Conservation (phyloP, 257 asterid genomes). For the Ligustrum vulgare region DNA sequence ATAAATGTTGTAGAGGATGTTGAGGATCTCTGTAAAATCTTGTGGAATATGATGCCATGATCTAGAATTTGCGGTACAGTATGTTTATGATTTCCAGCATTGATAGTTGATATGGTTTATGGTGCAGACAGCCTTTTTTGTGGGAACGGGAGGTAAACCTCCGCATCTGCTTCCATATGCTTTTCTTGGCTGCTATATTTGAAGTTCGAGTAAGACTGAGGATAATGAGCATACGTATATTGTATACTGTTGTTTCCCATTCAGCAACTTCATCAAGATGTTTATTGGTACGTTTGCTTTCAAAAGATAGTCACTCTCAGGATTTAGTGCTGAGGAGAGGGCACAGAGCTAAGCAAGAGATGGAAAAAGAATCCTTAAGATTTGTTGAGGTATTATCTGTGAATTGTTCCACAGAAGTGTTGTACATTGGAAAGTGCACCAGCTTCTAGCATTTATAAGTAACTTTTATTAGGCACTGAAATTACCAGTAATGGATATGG, state of each 20-base stretch:
- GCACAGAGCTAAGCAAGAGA: neutral
- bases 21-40: constrained; percentile 11
- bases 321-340: neutral
- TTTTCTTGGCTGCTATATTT: neutral
- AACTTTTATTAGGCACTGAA: neutral
- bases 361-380: neutral
- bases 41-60: constrained; percentile 17
- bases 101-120: constrained; percentile 3
- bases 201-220: neutral
- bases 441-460: neutral
- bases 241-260: neutral
- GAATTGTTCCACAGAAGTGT: neutral
- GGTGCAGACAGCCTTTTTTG: neutral
- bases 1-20: neutral
- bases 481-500: neutral
- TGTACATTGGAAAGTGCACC: neutral
- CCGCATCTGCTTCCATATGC: neutral
- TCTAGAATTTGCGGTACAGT: neutral
- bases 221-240: neutral
- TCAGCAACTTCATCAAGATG: neutral
- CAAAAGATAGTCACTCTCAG: neutral
- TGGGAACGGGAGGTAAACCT: neutral
- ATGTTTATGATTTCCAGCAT: neutral
- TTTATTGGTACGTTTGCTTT: neutral
- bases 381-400: neutral